Base-by-base conservation (phyloP, 768 basidiomycete species). In the Boletus sp. region DNA sequence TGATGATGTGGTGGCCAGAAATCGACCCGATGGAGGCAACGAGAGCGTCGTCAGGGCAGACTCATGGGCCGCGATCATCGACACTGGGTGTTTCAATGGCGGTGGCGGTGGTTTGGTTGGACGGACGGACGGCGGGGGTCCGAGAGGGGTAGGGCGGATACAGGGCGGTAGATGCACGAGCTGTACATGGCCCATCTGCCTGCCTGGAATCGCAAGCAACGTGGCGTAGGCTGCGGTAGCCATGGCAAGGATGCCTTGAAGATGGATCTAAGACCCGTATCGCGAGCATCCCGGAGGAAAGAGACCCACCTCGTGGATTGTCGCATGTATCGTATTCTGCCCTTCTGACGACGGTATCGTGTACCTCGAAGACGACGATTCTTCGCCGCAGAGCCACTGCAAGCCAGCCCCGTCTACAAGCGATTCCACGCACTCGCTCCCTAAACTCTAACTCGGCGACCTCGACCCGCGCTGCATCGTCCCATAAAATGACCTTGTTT, bases 401-500 rank as follows among this genome's bases (percentile, higher is more conserved):
- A 39, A 94, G 82, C 90, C 90, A 92, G 15, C 89, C 90, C 33
- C 92, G 80, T 58, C 92, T 77, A 67, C 90, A 92, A 5, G 86
- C 86, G 47, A 94, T 71, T 0, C 91, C 91, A 55, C 89, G 79
- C 1, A 93, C 92, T 56, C 80, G 78, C 73, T 94, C 93, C 65
- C 89, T 80, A 67, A 96, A 95, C 73, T 94, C 92, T 57, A 95
- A 80, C 70, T 94, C 92, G 37, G 90, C 91, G 48, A 92, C 88
- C 68, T 94, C 90, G 58, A 77, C 76, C n/a, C 83, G 83, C 4
- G 82, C 73, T 4, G 80, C 81, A 73, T 92, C 92, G 71, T 95
- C 89, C 92, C 92, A 95, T 52, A 96, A 71, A 61, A 95, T 79
- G 52, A 94, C 90, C 76, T 96, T 95, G 75, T 95, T 95, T 30